A percentile compares a stretch with the other conserved stretches of the same genome.
Evolutionary conservation across 495 filamentous ascomycete genomes (phyloP).

Genomic region (Annulohypoxylon maeteangense): DNA sequence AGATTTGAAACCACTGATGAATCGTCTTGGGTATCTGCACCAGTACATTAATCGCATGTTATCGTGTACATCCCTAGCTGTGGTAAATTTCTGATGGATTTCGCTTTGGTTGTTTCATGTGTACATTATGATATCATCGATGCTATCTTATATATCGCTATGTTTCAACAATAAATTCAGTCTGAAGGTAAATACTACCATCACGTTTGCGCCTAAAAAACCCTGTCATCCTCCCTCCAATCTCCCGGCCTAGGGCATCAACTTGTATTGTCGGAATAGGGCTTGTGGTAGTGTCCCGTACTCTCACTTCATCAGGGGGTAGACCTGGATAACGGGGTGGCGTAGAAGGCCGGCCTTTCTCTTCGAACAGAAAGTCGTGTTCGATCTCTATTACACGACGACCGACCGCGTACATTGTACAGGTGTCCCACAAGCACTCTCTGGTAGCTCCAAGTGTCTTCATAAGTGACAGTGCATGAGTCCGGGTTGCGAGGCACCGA

Average conservation of each 20-base stretch:
- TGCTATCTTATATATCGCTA: background rate
- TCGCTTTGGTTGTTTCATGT: background rate
- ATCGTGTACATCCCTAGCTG: background rate
- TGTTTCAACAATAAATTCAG: slow-evolving; percentile 28
- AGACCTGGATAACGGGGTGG: slow-evolving; percentile 29
- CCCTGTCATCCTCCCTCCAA: slow-evolving; percentile 27
- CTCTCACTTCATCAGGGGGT: slow-evolving; percentile 41
- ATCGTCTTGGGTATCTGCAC: background rate
- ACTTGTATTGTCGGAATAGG: slow-evolving; percentile 1
- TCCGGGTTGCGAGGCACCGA: slow-evolving; percentile 56
- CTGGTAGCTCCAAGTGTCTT: slow-evolving; percentile 46
- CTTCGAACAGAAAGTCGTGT: slow-evolving; percentile 32
- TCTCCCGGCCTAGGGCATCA: slow-evolving; percentile 10
- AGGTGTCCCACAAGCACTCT: slow-evolving; percentile 55
- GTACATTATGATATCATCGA: too few relatives aligned
- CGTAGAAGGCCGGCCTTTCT: slow-evolving; percentile 4
- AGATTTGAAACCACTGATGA: background rate
- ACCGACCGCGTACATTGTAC: slow-evolving; percentile 46
- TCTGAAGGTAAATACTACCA: slow-evolving; percentile 36
- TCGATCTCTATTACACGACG: slow-evolving; percentile 40
- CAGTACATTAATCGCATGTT: background rate
- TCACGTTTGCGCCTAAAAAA: slow-evolving; percentile 40
- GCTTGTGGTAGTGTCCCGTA: slow-evolving; percentile 33
- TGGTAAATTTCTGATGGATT: background rate
- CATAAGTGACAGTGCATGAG: slow-evolving; percentile 54